These are phyloP conservation scores for Globisporangium irregulare DNA, from an alignment of 352 stramenopile species.

Conservation along the genomic window DNA sequence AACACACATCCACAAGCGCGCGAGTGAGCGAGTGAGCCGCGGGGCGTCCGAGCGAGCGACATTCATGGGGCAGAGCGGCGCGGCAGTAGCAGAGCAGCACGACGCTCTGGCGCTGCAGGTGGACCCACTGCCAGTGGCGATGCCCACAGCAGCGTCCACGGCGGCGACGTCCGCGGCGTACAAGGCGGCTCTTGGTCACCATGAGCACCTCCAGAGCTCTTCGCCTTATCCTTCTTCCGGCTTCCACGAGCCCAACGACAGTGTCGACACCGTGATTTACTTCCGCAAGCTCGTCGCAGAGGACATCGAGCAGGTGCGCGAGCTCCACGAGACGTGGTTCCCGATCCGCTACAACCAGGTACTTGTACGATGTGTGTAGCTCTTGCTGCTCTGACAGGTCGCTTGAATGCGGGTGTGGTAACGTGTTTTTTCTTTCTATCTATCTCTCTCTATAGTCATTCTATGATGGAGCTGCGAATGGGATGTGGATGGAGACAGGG, in stretches of 20 bases:
- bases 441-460: constrained; percentile 57
- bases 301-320: constrained; percentile 90
- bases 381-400: neutral
- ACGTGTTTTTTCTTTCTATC: neutral
- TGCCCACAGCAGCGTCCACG: neutral
- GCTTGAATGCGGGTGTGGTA: neutral
- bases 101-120: constrained; percentile 17
- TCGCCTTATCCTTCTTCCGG: neutral
- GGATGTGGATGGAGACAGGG: constrained; percentile 84
- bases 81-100: neutral
- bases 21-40: constrained; percentile 3
- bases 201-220: neutral
- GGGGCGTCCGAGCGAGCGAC: constrained; percentile 7
- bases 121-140: constrained; percentile 7
- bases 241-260: neutral
- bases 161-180: neutral
- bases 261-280: constrained; percentile 41
- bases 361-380: constrained; percentile 1
- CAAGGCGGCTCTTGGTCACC: neutral
- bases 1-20: neutral
- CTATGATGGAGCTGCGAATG: constrained; percentile 89
- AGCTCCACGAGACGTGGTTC: constrained; percentile 96
- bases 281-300: constrained; percentile 66
- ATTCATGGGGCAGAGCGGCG: constrained; percentile 13
- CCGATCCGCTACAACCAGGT: constrained; percentile 94